Percentiles rank a stretch among this genome's conserved stretches.
Conservation (phyloP, 2,329 filamentous ascomycete genomes). For the Trichoderma pleuroti region DNA sequence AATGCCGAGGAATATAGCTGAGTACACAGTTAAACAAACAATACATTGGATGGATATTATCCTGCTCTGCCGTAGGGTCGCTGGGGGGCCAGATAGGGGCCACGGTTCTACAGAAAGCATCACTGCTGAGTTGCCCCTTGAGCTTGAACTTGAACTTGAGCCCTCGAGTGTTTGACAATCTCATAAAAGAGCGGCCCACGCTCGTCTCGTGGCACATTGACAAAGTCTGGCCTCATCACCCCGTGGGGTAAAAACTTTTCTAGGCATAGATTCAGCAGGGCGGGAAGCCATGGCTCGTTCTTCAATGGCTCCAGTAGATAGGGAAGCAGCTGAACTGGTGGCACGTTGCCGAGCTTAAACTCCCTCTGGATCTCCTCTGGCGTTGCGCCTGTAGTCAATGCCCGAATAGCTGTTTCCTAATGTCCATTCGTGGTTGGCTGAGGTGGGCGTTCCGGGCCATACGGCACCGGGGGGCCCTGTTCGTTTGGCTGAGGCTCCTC, state of each 20-base stretch:
- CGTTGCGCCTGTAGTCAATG: neutral
- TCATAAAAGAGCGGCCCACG: neutral
- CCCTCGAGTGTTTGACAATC: neutral
- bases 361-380: neutral
- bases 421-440: conserved; percentile 43
- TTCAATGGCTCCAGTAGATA: neutral
- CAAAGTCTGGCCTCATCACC: conserved; percentile 1
- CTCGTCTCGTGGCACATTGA: neutral
- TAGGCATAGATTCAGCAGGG: conserved; percentile 1
- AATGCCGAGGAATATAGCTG: conserved; percentile 11
- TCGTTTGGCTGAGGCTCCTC: conserved; percentile 43
- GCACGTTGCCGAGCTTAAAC: neutral
- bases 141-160: neutral
- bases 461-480: conserved; percentile 38
- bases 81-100: neutral
- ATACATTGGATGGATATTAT: neutral
- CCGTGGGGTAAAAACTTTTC: neutral
- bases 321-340: neutral
- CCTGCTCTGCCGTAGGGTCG: neutral
- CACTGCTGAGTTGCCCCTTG: neutral
- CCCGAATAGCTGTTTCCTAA: conserved; percentile 32
- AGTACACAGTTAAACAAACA: conserved; percentile 13
- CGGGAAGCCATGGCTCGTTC: conserved; percentile 5
- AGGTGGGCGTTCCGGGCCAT: conserved; percentile 49
- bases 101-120: neutral